phyloP scores from a whole-genome alignment of 495 filamentous ascomycete genomes.

The Apiosordaria backusii region DNA sequence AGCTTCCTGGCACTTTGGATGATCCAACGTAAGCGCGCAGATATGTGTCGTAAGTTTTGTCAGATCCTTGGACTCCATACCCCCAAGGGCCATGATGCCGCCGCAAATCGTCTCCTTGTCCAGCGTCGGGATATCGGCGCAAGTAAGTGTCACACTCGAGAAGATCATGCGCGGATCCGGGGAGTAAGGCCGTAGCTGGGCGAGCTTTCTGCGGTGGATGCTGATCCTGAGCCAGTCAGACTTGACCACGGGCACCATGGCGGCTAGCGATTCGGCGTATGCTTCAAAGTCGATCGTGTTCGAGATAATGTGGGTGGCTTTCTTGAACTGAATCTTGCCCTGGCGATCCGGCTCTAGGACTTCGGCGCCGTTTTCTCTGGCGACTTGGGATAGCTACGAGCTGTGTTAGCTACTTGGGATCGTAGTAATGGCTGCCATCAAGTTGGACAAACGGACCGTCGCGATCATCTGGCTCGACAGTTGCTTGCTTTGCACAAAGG shows the following conservation, averaged over 20 bases:
- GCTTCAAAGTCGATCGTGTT: conserved; percentile 82
- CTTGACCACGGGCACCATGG: conserved; percentile 80
- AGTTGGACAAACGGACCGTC: conserved; percentile 38
- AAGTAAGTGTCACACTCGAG: conserved; percentile 72
- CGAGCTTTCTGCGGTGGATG: conserved; percentile 62
- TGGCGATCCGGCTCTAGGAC: conserved; percentile 44
- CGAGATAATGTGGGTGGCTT: conserved; percentile 80
- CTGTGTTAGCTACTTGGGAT: conserved; percentile 30
- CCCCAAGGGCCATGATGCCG: conserved; percentile 85
- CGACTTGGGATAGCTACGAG: conserved; percentile 42
- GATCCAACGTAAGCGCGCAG: conserved; percentile 74
- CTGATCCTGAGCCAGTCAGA: conserved; percentile 74
- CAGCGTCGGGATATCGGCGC: conserved; percentile 73
- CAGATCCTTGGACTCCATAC: conserved; percentile 66
- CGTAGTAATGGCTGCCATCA: not conserved
- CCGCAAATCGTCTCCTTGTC: conserved; percentile 92
- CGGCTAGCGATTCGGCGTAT: conserved; percentile 64
- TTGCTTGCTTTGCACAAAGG: conserved; percentile 44
- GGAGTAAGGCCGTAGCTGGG: conserved; percentile 76
- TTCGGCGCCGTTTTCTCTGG: conserved; percentile 56
- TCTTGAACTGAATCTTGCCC: conserved; percentile 48
- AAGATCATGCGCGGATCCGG: conserved; percentile 90
- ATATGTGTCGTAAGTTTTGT: conserved; percentile 79
- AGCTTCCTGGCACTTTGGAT: conserved; percentile 64
- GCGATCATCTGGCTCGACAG: conserved; percentile 38